These are phyloP conservation scores for Crithidia sp. DNA, from an alignment of 208 protist species.

Conservation along the genomic window DNA sequence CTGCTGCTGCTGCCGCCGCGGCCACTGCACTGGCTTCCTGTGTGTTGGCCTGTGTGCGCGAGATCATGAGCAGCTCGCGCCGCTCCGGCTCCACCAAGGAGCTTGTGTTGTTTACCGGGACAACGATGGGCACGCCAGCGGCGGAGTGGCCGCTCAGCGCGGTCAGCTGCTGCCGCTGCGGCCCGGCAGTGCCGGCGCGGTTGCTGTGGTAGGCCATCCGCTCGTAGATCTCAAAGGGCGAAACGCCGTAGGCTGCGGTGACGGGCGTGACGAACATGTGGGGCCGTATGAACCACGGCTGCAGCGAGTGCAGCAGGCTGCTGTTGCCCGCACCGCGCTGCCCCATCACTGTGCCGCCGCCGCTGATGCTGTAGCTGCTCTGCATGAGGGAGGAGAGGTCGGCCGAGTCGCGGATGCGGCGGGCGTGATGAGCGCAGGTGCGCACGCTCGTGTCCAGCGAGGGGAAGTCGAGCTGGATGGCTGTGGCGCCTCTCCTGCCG, in stretches of 20 bases:
- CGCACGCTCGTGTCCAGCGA: slow-evolving; percentile 56
- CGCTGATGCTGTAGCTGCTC: slow-evolving; percentile 21
- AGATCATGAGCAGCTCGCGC: slow-evolving; percentile 18
- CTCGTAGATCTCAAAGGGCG: slow-evolving; percentile 56
- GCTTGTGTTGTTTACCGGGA: slow-evolving; percentile 28
- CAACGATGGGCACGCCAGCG: not conserved
- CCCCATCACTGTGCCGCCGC: not conserved
- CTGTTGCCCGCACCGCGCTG: slow-evolving; percentile 7
- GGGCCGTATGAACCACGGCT: slow-evolving; percentile 77
- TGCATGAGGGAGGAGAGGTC: slow-evolving; percentile 25
- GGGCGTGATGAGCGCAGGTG: slow-evolving; percentile 29
- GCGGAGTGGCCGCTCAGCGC: not conserved
- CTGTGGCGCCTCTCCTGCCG: not conserved
- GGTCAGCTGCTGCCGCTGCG: slow-evolving; percentile 4
- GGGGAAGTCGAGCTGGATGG: slow-evolving; percentile 54
- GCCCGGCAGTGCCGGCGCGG: not conserved
- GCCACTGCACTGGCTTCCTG: not conserved
- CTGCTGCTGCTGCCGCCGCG: not conserved
- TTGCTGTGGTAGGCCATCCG: slow-evolving; percentile 32
- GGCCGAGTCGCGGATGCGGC: slow-evolving; percentile 18
- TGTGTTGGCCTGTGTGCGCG: slow-evolving; percentile 18
- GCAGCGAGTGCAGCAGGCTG: slow-evolving; percentile 31
- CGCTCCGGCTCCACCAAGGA: slow-evolving; percentile 28
- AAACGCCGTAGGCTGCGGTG: slow-evolving; percentile 35
- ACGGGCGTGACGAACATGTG: slow-evolving; percentile 58